Conservation (phyloP, 306 rosid species). For the Arachis stenosperma region DNA sequence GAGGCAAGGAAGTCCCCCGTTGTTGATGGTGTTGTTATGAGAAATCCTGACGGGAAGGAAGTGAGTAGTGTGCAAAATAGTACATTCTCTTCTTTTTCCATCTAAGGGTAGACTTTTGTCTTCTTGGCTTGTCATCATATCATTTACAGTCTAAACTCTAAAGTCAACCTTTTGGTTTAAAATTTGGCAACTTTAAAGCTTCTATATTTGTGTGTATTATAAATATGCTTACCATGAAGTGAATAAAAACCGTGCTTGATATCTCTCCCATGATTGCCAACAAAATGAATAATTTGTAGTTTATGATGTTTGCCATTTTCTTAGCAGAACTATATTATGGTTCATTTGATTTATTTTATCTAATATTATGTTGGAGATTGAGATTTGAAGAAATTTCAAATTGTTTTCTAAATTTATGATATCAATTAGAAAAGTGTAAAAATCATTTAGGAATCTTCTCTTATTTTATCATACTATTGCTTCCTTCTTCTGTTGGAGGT, state of each 20-base stretch:
- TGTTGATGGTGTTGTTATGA: constrained; percentile 99
- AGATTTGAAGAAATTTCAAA: background rate
- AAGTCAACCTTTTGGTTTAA: constrained; percentile 3
- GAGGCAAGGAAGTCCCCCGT: constrained; percentile 99
- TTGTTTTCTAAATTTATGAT: background rate
- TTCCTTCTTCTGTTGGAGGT: background rate
- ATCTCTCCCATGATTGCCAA: background rate
- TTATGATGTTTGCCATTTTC: no score
- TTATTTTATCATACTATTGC: background rate
- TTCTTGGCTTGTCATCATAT: constrained; percentile 2
- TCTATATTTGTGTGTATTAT: background rate
- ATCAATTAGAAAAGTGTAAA: background rate
- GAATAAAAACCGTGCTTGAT: background rate
- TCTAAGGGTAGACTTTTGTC: constrained; percentile 9
- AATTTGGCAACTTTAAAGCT: constrained; percentile 19
- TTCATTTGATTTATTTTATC: no score
- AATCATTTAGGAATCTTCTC: background rate
- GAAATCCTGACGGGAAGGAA: constrained; percentile 98
- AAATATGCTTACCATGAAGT: constrained; percentile 3
- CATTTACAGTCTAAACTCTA: background rate
- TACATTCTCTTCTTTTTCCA: background rate
- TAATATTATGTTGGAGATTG: background rate
- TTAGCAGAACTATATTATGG: no score
- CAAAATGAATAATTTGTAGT: no score
- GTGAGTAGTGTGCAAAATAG: constrained; percentile 56